A percentile compares a stretch with the other conserved stretches of the same genome.
Evolutionary conservation across 352 stramenopile species (phyloP).

Genomic region (Globisporangium cylindrosporum): DNA sequence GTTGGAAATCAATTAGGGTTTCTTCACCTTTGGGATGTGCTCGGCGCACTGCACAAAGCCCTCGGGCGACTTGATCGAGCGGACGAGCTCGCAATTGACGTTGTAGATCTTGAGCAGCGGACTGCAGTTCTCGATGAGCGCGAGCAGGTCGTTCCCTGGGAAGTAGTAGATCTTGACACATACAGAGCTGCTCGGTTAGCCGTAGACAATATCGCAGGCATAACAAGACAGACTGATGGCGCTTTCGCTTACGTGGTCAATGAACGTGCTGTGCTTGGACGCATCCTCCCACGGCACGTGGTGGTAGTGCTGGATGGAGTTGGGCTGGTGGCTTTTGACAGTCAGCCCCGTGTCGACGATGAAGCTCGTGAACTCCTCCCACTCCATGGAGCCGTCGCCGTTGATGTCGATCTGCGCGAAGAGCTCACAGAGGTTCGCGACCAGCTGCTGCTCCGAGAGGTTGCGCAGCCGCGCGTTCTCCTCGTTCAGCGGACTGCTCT

Average conservation of each 20-base stretch:
- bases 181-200: neutral
- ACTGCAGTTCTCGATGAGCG: slow-evolving; percentile 73
- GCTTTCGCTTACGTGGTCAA: slow-evolving; percentile 49
- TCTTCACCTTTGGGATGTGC: slow-evolving; percentile 56
- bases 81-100: slow-evolving; percentile 61
- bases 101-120: slow-evolving; percentile 84
- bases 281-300: slow-evolving; percentile 76
- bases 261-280: slow-evolving; percentile 83
- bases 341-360: slow-evolving; percentile 88
- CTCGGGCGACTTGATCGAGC: slow-evolving; percentile 59
- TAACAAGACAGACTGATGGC: neutral
- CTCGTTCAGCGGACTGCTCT: slow-evolving; percentile 43
- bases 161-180: slow-evolving; percentile 74
- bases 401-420: slow-evolving; percentile 92
- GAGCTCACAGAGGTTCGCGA: slow-evolving; percentile 85
- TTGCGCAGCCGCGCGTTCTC: slow-evolving; percentile 67
- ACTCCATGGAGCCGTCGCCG: slow-evolving; percentile 89
- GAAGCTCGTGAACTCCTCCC: slow-evolving; percentile 91
- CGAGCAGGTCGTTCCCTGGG: slow-evolving; percentile 58
- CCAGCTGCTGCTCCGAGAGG: slow-evolving; percentile 71
- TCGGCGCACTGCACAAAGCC: slow-evolving; percentile 80
- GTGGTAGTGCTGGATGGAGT: slow-evolving; percentile 87
- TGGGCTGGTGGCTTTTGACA: slow-evolving; percentile 78
- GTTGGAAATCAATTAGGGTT: neutral
- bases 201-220: neutral